Evolutionary conservation across 176 grass and related monocot species (phyloP), one percentile per base, ranked within the genome.

Genomic region (Oryza rufipogon): DNA sequence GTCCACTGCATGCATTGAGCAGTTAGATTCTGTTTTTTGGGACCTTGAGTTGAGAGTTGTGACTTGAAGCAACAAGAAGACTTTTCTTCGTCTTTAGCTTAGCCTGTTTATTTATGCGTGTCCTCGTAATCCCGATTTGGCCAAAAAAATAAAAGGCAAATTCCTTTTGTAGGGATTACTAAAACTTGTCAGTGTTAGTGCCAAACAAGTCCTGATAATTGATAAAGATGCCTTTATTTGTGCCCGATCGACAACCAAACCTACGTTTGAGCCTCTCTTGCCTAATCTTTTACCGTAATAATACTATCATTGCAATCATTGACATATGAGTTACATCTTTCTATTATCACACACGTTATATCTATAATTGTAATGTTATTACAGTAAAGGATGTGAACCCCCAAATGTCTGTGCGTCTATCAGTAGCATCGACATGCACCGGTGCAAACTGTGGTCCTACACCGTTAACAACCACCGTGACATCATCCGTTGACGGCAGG

Each of bases 41-140:
- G 76, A 64, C 39, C 67, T 79, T 64, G 52, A 8, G 39, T 41
- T 78, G 83, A 70, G 15, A 7, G 7, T 5, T 78, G 83, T 71
- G 15, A 61, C 23, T 60, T 70, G 22, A 77, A 70, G 80, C 80
- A 72, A 82, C 36, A 7, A 7, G 0, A 69, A 84, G 11, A 25
- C 13, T 11, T 54, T 11, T 22, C 20, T 61, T 36, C 4, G 4
- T 60, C 7, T 61, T 60, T 54, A 54, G 15, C 5, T 60, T 54
- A 19, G 15, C 16, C 5, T 54, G 51, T 54, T 4, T 60, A n/a
- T 60, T 3, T 60, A 9, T 20, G 58, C 20, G 7, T 61, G 30
- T 32, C 58, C 58, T 22, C 58, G 16, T 61, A 22, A 61, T 61
- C 58, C 19, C 20, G 7, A n/a, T 8, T 60, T n/a, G 16, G 54